Percentiles rank a stretch among this genome's conserved stretches.
phyloP scores from a whole-genome alignment of 306 rosid species.

The Quercus rubra region DNA sequence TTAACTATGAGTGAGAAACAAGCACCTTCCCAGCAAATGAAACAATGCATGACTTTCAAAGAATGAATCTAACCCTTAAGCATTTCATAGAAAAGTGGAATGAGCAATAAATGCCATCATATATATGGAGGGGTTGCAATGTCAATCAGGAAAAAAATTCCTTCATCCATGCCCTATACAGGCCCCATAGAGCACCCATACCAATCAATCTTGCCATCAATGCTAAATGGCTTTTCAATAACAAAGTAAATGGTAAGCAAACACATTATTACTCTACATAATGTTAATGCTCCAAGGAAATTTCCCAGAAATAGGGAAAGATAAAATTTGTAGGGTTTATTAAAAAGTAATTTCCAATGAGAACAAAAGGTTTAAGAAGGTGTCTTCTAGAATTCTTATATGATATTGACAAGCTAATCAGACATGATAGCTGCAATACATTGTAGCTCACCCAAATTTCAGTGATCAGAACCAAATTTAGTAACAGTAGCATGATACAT shows the following conservation, averaged over 20 bases:
- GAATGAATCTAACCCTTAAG: neutral
- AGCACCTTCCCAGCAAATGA: neutral
- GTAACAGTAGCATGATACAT: slow-evolving; percentile 19
- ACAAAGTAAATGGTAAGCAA: too few species aligned
- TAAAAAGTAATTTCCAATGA: neutral
- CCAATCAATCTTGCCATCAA: neutral
- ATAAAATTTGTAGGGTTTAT: neutral
- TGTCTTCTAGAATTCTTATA: neutral
- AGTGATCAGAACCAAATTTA: slow-evolving; percentile 1
- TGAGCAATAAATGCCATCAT: neutral
- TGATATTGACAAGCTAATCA: neutral
- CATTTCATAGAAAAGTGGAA: neutral
- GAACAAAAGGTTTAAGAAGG: neutral
- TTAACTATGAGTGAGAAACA: neutral
- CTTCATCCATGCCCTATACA: neutral
- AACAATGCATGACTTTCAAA: neutral
- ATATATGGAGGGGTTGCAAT: neutral
- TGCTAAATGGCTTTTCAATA: neutral
- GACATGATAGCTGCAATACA: neutral
- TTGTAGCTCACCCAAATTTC: neutral
- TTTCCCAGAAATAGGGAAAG: neutral
- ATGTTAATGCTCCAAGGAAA: neutral
- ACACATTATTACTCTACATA: too few species aligned
- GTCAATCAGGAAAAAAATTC: neutral
- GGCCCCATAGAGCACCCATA: neutral